phyloP scores from a whole-genome alignment of 129 eudicot species.

The Helianthus tuberosus region DNA sequence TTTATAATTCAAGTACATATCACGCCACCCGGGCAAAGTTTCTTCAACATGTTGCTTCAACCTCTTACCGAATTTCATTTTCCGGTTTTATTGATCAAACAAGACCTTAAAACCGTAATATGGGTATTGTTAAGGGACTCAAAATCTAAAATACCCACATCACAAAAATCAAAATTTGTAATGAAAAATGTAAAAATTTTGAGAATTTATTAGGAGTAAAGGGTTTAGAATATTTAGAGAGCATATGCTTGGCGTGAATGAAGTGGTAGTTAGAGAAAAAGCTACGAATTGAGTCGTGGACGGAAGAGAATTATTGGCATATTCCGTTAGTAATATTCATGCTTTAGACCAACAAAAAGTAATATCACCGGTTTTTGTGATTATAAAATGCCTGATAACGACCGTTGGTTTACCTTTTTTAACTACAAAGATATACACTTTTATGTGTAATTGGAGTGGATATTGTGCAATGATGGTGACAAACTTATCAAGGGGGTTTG shows the following conservation, averaged over 20 bases:
- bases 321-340: conserved; percentile 51
- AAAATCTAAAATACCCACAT: conserved; percentile 23
- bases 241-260: conserved; percentile 96
- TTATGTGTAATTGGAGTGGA: too few species aligned
- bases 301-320: conserved; percentile 60
- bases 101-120: conserved; percentile 8
- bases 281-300: conserved; percentile 41
- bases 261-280: conserved; percentile 59
- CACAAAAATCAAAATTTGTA: conserved; percentile 7
- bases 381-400: conserved; percentile 10
- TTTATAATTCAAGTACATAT: conserved; percentile 74
- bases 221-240: conserved; percentile 61
- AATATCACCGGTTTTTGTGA: conserved; percentile 15
- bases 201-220: conserved; percentile 41
- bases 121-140: conserved; percentile 1
- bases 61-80: conserved; percentile 89
- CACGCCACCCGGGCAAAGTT: conserved; percentile 82
- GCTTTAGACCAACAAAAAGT: conserved; percentile 31
- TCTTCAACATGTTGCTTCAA: conserved; percentile 77
- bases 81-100: conserved; percentile 2
- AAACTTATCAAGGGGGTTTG: too few species aligned
- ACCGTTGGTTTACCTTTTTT: background rate
- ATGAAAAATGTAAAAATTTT: conserved; percentile 3
- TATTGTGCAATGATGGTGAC: too few species aligned
- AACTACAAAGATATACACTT: background rate